phyloP scores from a whole-genome alignment of 148 eudicot genomes.

The Camellia granthamiana region DNA sequence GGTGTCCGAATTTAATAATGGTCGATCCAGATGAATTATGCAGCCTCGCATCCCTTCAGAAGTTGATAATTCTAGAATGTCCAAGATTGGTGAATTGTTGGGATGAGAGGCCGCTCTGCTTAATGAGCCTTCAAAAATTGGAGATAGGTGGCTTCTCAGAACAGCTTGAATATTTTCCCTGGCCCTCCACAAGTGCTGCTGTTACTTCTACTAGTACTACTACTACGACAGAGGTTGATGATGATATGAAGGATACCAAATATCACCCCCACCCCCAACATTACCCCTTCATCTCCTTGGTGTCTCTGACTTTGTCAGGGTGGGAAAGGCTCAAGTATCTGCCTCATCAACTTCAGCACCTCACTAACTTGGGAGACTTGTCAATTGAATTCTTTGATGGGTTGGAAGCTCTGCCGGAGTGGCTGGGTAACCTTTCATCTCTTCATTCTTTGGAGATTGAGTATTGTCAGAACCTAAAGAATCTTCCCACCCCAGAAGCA shows the following conservation, averaged over 20 bases:
- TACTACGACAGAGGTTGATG: too few relatives aligned
- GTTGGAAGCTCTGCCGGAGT: conserved; percentile 17
- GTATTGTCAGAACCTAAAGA: background rate
- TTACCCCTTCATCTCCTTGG: background rate
- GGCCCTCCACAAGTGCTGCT: too few relatives aligned
- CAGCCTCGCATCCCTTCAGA: background rate
- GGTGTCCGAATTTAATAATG: background rate
- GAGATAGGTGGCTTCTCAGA: too few relatives aligned
- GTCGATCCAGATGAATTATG: background rate
- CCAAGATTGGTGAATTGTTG: background rate
- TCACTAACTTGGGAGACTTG: background rate
- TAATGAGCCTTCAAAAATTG: too few relatives aligned
- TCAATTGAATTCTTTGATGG: background rate
- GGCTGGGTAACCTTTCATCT: conserved; percentile 15
- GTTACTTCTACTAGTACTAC: too few relatives aligned
- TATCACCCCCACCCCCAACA: too few relatives aligned
- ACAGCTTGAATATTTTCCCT: too few relatives aligned
- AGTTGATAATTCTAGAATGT: background rate
- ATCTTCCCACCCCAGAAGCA: background rate
- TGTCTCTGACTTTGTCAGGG: background rate
- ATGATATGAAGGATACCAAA: too few relatives aligned
- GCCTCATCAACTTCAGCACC: conserved; percentile 10
- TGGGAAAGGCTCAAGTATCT: conserved; percentile 8
- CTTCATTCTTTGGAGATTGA: background rate
- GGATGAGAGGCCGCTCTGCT: background rate